Base-by-base conservation (phyloP, 441 rosid species). In the Adansonia rubrostipa region DNA sequence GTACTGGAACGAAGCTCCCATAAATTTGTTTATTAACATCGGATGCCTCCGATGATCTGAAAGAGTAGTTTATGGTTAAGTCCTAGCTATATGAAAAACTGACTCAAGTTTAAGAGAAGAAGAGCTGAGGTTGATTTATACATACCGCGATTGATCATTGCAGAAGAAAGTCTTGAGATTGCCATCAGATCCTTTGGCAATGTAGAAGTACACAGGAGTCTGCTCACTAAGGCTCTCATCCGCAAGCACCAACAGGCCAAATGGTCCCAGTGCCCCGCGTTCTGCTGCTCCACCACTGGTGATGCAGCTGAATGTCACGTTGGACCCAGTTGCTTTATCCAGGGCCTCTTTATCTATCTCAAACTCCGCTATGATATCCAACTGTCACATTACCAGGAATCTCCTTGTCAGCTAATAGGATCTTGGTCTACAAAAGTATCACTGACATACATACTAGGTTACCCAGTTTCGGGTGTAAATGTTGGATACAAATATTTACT, bases 231-330 rank as follows among this genome's bases (percentile, higher is more conserved):
- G 91, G 47, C 77, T 67, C 1, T 86, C 77, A 61, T 92, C 93
- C 0, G 99, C 94, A 1, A 96, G 87, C 62, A 92, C 96, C 1
- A 90, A 86, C 77, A 94, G 75, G 28, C 99, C 99, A 61, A 94
- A 96, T 8, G 99, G 99, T 47, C 99, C 99, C 44, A 92, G 73
- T 1, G 88, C 84, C 24, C 96, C 92, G 3, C 96, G 90, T 28
- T 86, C 82, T 9, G 86, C 77, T 9, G 96, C 89, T 22, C 97
- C 97, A 0, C 90, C 90, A 4, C 84, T 78, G 17, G 40, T 62
- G 15, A 74, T 51, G 86, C 98, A 92, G 74, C 84, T 88, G 22
- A 86, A 92, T 33, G 88, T 89, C 15, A 15, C 80, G n/a, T 84
- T 80, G 3, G 79, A 60, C 67, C 73, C 89, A 0, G 78, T 76